A percentile compares a stretch with the other conserved stretches of the same genome.
Conservation (phyloP, 176 grass and related monocot species). For the Pontederia crassipes region DNA sequence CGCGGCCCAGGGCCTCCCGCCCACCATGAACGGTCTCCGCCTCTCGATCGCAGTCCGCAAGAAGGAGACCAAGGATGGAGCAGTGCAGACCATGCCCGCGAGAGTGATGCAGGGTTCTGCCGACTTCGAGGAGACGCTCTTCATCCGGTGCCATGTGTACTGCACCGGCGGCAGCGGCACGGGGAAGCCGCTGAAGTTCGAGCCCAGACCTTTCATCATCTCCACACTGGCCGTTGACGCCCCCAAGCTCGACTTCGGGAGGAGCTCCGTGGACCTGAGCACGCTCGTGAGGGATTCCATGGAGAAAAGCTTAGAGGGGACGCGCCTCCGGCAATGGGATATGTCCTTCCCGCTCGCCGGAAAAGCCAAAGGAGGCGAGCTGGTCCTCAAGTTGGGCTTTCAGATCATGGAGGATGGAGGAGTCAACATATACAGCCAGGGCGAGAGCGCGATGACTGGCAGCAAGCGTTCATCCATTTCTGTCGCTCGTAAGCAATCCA, state of each 20-base stretch:
- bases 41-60: conserved; percentile 68
- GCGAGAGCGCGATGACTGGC: neutral
- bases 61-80: conserved; percentile 81
- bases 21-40: conserved; percentile 88
- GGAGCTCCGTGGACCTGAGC: conserved; percentile 55
- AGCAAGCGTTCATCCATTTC: conserved; percentile 21
- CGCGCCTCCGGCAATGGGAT: conserved; percentile 64
- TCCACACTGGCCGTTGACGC: conserved; percentile 60
- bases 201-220: conserved; percentile 51
- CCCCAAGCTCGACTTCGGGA: conserved; percentile 74
- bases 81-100: conserved; percentile 85
- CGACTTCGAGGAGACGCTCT: conserved; percentile 89
- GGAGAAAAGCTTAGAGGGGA: conserved; percentile 53
- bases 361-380: conserved; percentile 82
- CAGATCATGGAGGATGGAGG: conserved; percentile 91
- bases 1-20: conserved; percentile 50
- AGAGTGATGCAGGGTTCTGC: conserved; percentile 58
- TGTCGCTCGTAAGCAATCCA: conserved; percentile 56
- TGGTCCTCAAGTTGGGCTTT: conserved; percentile 71
- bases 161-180: conserved; percentile 46
- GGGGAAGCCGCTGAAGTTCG: conserved; percentile 56
- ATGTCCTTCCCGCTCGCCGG: conserved; percentile 47
- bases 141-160: conserved; percentile 76
- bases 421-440: conserved; percentile 59
- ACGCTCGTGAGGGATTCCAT: conserved; percentile 61